Percentiles rank a stretch among this genome's conserved stretches.
phyloP scores from a whole-genome alignment of 768 basidiomycete species.

The Kwoniella europaea region DNA sequence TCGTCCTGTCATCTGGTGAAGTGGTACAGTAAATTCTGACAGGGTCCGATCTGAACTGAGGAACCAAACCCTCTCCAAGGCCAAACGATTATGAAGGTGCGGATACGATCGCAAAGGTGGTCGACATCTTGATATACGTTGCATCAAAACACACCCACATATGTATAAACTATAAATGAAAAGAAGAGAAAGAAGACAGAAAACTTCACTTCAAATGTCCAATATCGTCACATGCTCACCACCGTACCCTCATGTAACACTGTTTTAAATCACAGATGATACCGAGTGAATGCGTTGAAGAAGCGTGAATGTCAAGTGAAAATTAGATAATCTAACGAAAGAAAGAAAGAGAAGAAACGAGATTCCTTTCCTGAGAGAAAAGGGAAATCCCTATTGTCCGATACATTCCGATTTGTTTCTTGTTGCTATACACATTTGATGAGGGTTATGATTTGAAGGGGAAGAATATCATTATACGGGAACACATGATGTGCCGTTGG shows the following conservation, averaged over 20 bases:
- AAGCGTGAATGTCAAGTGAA: neutral
- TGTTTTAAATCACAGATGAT: neutral
- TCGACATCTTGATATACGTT: neutral
- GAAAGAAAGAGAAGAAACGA: neutral
- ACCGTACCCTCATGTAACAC: neutral
- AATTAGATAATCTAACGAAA: neutral
- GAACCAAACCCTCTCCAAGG: too few species aligned
- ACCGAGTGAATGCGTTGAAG: neutral
- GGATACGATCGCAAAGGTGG: too few species aligned
- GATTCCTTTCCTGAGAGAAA: neutral
- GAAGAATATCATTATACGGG: slow-evolving; percentile 11
- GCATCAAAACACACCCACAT: neutral
- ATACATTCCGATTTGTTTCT: slow-evolving; percentile 3
- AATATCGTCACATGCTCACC: neutral
- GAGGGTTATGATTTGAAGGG: neutral
- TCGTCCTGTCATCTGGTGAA: too few species aligned
- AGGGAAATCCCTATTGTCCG: neutral
- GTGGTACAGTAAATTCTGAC: too few species aligned
- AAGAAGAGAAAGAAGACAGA: neutral
- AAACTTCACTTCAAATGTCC: slow-evolving; percentile 2
- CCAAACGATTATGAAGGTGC: too few species aligned
- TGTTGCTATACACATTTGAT: slow-evolving; percentile 5
- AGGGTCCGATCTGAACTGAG: too few species aligned
- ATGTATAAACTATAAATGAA: neutral
- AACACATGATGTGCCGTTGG: slow-evolving; percentile 45